These are phyloP conservation scores for Scheffersomyces coipomensis DNA, from an alignment of 805 yeast species.

Conservation along the genomic window DNA sequence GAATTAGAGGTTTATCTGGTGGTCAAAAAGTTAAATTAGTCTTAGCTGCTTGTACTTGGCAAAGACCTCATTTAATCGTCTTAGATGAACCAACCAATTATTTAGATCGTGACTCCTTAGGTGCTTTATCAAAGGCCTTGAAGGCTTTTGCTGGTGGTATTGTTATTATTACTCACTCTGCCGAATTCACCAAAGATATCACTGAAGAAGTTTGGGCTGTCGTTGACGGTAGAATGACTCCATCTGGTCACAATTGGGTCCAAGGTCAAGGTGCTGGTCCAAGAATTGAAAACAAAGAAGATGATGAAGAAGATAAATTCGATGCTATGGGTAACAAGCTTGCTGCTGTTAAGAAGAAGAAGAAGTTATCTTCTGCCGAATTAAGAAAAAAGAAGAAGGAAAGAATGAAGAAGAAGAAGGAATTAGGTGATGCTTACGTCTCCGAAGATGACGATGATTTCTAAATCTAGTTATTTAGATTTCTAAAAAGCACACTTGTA, in stretches of 20 bases:
- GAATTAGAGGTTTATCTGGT: constrained; percentile 99
- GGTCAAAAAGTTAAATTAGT: constrained; percentile 99
- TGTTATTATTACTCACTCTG: constrained; percentile 99
- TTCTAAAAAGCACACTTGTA: background rate
- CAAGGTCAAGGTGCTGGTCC: constrained; percentile 99
- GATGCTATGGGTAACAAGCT: constrained; percentile 99
- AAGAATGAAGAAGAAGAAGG: constrained; percentile 99
- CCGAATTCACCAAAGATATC: constrained; percentile 98
- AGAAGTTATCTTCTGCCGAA: constrained; percentile 97
- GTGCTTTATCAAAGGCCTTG: constrained; percentile 98
- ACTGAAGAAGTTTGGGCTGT: constrained; percentile 99
- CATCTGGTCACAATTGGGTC: constrained; percentile 99
- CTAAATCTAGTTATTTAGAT: constrained; percentile 1
- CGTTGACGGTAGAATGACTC: constrained; percentile 96
- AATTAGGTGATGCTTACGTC: constrained; percentile 97
- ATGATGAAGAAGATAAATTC: constrained; percentile 96
- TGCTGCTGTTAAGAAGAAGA: constrained; percentile 92
- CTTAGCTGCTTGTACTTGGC: constrained; percentile 99
- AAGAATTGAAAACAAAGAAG: constrained; percentile 96
- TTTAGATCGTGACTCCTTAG: constrained; percentile 98
- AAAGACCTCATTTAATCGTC: constrained; percentile 99
- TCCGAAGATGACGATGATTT: constrained; percentile 76
- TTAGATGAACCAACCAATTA: constrained; percentile 99
- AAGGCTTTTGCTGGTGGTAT: constrained; percentile 99
- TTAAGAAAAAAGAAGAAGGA: constrained; percentile 99